Percentiles rank a stretch among this genome's conserved stretches.
These are phyloP conservation scores for Priceomyces carsonii DNA, from an alignment of 805 yeast species.

Conservation along the genomic window DNA sequence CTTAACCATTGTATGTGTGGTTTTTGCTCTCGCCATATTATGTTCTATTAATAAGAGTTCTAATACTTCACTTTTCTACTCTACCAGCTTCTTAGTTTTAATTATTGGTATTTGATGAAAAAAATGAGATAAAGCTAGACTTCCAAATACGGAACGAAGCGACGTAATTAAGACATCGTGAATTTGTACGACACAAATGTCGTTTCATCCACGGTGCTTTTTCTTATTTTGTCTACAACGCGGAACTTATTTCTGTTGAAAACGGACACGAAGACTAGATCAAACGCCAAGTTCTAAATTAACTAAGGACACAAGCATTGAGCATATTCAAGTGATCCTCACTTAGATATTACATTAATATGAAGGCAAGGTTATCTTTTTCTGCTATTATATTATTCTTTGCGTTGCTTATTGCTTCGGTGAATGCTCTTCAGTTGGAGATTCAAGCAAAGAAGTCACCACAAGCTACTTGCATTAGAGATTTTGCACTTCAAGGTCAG, in stretches of 20 bases:
- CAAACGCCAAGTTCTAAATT: no score
- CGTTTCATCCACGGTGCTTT: neutral
- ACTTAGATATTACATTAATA: neutral
- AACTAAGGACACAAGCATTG: no score
- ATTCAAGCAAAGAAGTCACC: slow-evolving; percentile 48
- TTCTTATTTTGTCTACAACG: no score
- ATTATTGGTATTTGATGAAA: slow-evolving; percentile 1
- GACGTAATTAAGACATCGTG: no score
- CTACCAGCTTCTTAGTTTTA: slow-evolving; percentile 1
- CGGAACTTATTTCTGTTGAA: no score
- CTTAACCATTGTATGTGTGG: slow-evolving; percentile 80
- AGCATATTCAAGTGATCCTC: no score
- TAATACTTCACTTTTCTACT: neutral
- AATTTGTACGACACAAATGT: no score
- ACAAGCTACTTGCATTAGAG: slow-evolving; percentile 83
- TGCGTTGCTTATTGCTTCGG: slow-evolving; percentile 21
- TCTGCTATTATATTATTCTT: neutral
- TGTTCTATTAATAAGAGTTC: neutral
- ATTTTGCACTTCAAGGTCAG: slow-evolving; percentile 82
- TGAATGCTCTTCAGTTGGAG: slow-evolving; percentile 50
- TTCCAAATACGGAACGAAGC: slow-evolving; percentile 6
- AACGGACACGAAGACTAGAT: no score
- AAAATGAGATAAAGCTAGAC: slow-evolving; percentile 7
- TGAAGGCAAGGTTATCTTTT: slow-evolving; percentile 5
- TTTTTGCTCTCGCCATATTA: slow-evolving; percentile 56